These are phyloP conservation scores for Talaromyces sp. DNA, from an alignment of 2,329 filamentous ascomycete species.

Conservation along the genomic window DNA sequence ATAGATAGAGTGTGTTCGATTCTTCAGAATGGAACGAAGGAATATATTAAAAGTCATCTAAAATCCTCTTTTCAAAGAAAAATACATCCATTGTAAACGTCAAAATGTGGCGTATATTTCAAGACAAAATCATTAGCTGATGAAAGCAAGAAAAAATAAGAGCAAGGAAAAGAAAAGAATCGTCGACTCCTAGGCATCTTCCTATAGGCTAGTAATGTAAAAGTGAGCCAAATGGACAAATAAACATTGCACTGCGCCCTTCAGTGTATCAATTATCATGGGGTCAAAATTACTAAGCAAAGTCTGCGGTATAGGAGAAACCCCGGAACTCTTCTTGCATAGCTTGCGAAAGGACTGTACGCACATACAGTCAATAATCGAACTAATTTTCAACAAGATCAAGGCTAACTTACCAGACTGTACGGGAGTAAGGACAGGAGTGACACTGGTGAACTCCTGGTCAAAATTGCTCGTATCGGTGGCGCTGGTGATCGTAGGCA, in stretches of 20 bases:
- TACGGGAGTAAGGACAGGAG: conserved; percentile 92
- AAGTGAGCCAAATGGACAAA: conserved; percentile 1
- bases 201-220: not conserved
- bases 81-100: conserved; percentile 4
- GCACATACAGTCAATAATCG: conserved; percentile 21
- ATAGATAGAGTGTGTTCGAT: not conserved
- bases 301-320: conserved; percentile 95
- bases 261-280: not conserved
- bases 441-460: conserved; percentile 96
- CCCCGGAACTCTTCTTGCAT: conserved; percentile 99
- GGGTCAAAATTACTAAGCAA: conserved; percentile 54
- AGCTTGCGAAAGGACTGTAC: conserved; percentile 83
- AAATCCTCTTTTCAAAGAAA: not conserved
- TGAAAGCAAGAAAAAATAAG: not conserved
- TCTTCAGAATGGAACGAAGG: not conserved
- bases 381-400: not conserved
- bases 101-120: conserved; percentile 13
- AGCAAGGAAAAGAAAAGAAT: not conserved
- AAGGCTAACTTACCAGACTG: conserved; percentile 73
- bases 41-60: conserved; percentile 12
- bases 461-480: conserved; percentile 99
- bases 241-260: conserved; percentile 1
- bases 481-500: conserved; percentile 82
- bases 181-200: conserved; percentile 5
- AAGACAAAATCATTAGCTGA: conserved; percentile 13